phyloP scores from a whole-genome alignment of 805 yeast species.

The Suhomyces canberraensis region DNA sequence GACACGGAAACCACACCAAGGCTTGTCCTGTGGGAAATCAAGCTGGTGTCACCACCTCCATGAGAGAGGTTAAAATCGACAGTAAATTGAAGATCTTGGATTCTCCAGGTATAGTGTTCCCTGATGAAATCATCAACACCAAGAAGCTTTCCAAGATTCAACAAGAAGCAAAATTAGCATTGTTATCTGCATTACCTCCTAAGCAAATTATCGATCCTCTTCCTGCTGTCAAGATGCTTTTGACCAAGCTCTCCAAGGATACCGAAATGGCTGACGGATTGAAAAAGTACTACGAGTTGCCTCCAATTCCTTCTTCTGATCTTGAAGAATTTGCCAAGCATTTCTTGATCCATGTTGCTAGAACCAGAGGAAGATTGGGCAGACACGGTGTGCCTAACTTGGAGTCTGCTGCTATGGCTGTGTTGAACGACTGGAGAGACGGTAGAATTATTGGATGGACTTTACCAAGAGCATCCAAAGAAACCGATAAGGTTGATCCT shows the following conservation, averaged over 20 bases:
- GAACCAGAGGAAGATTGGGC: slow-evolving; percentile 87
- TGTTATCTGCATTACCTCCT: slow-evolving; percentile 86
- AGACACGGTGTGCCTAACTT: slow-evolving; percentile 92
- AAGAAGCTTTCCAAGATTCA: slow-evolving; percentile 52
- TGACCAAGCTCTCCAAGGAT: slow-evolving; percentile 72
- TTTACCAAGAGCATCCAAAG: slow-evolving; percentile 57
- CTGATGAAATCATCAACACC: slow-evolving; percentile 45
- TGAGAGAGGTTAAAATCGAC: slow-evolving; percentile 91
- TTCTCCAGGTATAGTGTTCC: slow-evolving; percentile 98
- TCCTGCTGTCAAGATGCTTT: slow-evolving; percentile 71
- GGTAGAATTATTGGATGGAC: slow-evolving; percentile 93
- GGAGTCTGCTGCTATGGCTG: slow-evolving; percentile 75
- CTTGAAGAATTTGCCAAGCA: slow-evolving; percentile 79
- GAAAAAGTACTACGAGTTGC: slow-evolving; percentile 69
- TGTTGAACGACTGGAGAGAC: slow-evolving; percentile 94
- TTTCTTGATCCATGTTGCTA: slow-evolving; percentile 86
- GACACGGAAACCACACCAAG: slow-evolving; percentile 68
- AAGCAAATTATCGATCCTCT: slow-evolving; percentile 81
- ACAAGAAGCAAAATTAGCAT: slow-evolving; percentile 84
- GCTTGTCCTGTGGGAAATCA: slow-evolving; percentile 97
- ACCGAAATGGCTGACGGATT: slow-evolving; percentile 76
- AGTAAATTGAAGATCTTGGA: slow-evolving; percentile 84
- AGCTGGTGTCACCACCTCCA: slow-evolving; percentile 93
- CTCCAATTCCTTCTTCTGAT: slow-evolving; percentile 71
- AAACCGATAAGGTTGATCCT: slow-evolving; percentile 25